Conservation (phyloP, 78 protist genomes). For the Mantamonas sphyraenae region DNA sequence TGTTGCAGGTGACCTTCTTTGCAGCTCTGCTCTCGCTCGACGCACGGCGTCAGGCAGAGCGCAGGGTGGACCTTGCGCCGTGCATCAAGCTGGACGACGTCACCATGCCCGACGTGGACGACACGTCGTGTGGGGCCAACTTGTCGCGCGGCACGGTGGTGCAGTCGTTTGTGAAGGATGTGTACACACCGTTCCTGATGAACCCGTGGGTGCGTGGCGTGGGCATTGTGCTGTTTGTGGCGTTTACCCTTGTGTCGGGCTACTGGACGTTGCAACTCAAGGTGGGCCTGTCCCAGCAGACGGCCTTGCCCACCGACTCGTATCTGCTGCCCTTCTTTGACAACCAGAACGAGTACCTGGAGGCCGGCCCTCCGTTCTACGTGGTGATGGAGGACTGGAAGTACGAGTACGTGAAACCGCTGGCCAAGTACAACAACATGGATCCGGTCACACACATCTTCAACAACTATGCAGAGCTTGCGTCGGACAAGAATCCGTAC, state of each 20-base stretch:
- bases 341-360: constrained; percentile 9
- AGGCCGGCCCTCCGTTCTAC: constrained; percentile 63
- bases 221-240: not conserved
- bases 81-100: constrained; percentile 8
- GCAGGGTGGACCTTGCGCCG: constrained; percentile 48
- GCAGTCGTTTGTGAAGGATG: not conserved
- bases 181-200: not conserved
- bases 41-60: constrained; percentile 18
- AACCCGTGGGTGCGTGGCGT: not conserved
- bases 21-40: constrained; percentile 41
- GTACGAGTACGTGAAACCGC: not conserved
- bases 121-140: not conserved
- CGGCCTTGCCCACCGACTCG: constrained; percentile 56
- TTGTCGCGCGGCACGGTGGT: not conserved
- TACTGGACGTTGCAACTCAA: too few species aligned
- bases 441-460: not conserved
- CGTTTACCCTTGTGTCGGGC: not conserved
- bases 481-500: not conserved
- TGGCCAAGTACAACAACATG: not conserved
- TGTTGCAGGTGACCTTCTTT: constrained; percentile 56
- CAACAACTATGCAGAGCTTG: not conserved
- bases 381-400: constrained; percentile 41
- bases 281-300: constrained; percentile 57
- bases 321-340: constrained; percentile 48
- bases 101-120: not conserved